phyloP scores from a whole-genome alignment of 2,329 filamentous ascomycete species.

The Cladosporium velox region DNA sequence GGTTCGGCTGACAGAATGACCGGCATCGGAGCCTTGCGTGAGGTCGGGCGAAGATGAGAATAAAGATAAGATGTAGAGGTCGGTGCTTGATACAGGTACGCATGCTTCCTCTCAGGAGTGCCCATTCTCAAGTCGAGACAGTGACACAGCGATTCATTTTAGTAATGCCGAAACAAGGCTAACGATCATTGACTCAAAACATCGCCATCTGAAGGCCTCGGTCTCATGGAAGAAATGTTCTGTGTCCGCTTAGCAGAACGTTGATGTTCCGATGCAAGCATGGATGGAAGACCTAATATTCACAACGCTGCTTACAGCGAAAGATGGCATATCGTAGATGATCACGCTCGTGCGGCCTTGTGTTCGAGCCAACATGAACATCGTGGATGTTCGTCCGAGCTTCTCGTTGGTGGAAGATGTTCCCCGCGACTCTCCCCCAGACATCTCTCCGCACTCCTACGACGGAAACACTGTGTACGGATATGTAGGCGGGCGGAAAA shows the following conservation, averaged over 20 bases:
- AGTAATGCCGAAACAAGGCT: not conserved
- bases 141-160: not conserved
- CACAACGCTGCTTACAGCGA: not conserved
- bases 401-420: constrained; percentile 10
- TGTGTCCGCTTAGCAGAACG: not conserved
- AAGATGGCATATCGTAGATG: not conserved
- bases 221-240: not conserved
- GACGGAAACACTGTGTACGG: not conserved
- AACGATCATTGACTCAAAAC: not conserved
- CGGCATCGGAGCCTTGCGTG: not conserved
- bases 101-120: not conserved
- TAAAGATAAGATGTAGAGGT: not conserved
- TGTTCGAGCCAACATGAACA: not conserved
- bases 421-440: not conserved
- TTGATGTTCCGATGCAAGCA: not conserved
- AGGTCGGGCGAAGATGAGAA: not conserved
- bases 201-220: not conserved
- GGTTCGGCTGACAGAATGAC: not conserved
- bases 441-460: not conserved
- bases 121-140: not conserved
- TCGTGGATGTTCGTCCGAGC: not conserved
- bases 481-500: not conserved
- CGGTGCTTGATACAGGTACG: not conserved
- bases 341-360: not conserved
- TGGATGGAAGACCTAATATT: not conserved